Evolutionary conservation across 169 alveolate species (phyloP), one percentile per base, ranked within the genome.

Genomic region (Sarcocystis neurona): DNA sequence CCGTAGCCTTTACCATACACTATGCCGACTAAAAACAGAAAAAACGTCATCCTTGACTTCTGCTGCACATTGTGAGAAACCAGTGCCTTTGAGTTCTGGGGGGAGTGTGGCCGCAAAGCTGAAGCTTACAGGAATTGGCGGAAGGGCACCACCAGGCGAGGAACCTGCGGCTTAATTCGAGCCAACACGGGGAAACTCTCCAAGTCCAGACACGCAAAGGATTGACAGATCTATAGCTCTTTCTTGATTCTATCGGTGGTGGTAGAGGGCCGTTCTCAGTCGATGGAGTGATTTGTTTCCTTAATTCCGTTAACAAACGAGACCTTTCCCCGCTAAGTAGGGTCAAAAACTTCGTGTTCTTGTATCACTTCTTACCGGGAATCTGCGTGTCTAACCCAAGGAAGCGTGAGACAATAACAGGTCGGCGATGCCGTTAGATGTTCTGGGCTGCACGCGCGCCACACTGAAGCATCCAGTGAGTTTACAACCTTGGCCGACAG

Each of bases 101-200:
- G 98, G 97, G 97, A 96, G 98, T 95, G 95, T 97, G 97, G 97
- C 96, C 98, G 98, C 98, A 95, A 96, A 98, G 96, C 97, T 95
- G 98, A 96, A 97, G 95, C 98, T 96, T 96, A 95, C 94, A 95
- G 97, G 97, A 95, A 95, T 94, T 93, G 97, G 94, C 97, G 97
- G 97, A 95, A 92, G 97, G 97, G 97, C 97, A 96, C 98, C 98
- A 94, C 98, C 96, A 96, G 96, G 97, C 90, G 97, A 94, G 97
- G 97, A 96, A 96, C 96, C 95, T 96, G 97, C 97, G 97, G 96
- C 97, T 95, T 95, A 95, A 95, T 96, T 95, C 94, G 97, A 96
- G 97, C 94, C 97, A 79, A 96, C 96, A 95, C 97, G 97, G 96
- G 96, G 87, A 94, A 94, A 90, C 97, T 96, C 94, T 93, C 97